Conservation (phyloP, 2,329 filamentous ascomycete genomes). For the Diaporthe sp. region DNA sequence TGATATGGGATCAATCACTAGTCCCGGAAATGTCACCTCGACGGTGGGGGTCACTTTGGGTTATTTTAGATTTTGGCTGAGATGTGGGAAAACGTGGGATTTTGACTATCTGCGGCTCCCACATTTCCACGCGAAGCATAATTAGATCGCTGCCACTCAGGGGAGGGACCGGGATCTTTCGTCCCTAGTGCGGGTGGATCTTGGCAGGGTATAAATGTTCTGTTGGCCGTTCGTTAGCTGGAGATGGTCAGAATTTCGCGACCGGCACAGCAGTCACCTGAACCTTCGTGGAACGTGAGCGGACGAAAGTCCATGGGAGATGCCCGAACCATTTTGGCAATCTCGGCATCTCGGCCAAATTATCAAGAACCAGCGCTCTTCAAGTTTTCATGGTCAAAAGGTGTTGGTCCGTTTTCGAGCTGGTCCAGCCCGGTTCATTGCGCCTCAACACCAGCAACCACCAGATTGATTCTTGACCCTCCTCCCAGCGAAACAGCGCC, state of each 20-base stretch:
- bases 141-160: no score
- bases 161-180: no score
- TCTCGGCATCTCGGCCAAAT: background rate
- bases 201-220: no score
- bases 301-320: background rate
- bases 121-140: no score
- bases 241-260: conserved; percentile 2
- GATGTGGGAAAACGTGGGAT: no score
- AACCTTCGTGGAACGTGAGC: background rate
- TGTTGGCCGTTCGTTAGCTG: background rate
- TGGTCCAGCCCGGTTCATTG: background rate
- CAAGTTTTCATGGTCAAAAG: background rate
- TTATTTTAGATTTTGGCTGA: no score
- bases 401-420: conserved; percentile 6
- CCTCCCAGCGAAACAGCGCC: background rate
- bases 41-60: no score
- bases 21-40: no score
- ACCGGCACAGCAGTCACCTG: conserved; percentile 11
- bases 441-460: conserved; percentile 7
- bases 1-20: no score
- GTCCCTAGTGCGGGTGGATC: no score
- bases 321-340: background rate
- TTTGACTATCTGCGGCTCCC: no score
- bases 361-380: background rate
- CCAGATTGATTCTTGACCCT: background rate